phyloP scores from a whole-genome alignment of 192 early-diverging fungal species.

The Diversispora eburnea region DNA sequence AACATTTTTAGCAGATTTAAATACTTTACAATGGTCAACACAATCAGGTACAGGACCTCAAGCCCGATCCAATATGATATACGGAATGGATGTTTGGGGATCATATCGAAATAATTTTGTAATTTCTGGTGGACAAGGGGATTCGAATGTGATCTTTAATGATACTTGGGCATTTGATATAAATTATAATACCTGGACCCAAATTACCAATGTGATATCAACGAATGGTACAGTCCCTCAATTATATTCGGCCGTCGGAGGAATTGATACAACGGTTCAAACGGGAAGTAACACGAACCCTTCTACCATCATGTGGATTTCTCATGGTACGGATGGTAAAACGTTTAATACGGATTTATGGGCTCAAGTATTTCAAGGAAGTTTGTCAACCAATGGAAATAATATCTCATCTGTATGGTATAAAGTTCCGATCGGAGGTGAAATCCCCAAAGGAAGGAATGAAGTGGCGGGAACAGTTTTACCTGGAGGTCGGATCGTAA shows the following conservation, averaged over 20 bases:
- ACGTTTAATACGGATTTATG: slow-evolving; percentile 1
- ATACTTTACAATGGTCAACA: neutral
- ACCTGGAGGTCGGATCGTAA: neutral
- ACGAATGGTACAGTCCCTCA: neutral
- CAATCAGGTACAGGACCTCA: neutral
- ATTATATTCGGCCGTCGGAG: slow-evolving; percentile 16
- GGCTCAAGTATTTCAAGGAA: neutral
- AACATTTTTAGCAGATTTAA: slow-evolving; percentile 18
- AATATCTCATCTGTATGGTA: neutral
- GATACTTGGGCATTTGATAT: slow-evolving; percentile 23
- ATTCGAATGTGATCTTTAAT: neutral
- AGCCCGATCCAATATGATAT: slow-evolving; percentile 12
- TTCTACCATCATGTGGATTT: slow-evolving; percentile 6
- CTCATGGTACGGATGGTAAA: slow-evolving; percentile 17
- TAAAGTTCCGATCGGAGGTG: neutral
- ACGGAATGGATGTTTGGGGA: slow-evolving; percentile 8
- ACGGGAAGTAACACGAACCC: neutral
- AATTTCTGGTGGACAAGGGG: neutral
- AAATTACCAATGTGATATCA: neutral
- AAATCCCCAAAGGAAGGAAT: neutral
- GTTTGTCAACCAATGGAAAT: neutral
- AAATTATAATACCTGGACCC: slow-evolving; percentile 1
- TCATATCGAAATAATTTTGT: slow-evolving; percentile 13
- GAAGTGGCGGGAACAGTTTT: neutral
- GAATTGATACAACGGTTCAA: slow-evolving; percentile 4